Evolutionary conservation across 192 early-diverging fungal species (phyloP), one percentile per base, ranked within the genome.

Genomic region (Rhizophagus clarus): DNA sequence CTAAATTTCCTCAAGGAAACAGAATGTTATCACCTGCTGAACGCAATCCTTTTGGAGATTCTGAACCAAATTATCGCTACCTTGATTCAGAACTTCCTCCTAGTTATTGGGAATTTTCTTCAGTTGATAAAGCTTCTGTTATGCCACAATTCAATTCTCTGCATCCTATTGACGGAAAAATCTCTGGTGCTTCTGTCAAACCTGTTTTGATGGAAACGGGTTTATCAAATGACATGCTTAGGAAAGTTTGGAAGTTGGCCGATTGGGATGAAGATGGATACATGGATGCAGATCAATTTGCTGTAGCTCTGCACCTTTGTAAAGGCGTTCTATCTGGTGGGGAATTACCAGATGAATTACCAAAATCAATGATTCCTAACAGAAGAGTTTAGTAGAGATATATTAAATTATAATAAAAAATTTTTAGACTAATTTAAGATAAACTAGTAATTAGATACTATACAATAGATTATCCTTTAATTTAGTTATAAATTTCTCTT

Each of bases 201-300:
- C 90, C 92, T 11, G 79, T 89, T 28, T 79, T 96, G 26, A 85
- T 90, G 31, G 87, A 91, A 29, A 88, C 90, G 8, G 95, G 94
- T 14, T 78, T 96, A 29, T 85, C 92, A 4, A 90, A 86, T 34
- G 87, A 90, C 40, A 64, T 87, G 22, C 82, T 96, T 64, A 89
- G 91, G 32, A 90, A 94, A 73, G 85, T 96, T 10, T 96, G 95
- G 94, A 82, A 86, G 60, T 79, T 92, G 37, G 88, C 93, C 24
- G 94, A 96, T 75, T 95, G 94, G 93, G 92, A 93, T 74, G 79
- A 82, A 26, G 91, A 93, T 75, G 95, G 95, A n/a, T 94, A 94
- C 69, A 83, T 96, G 80, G 94, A 95, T 70, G 74, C 87, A 61
- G 95, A 96, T 73, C 93, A 96, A 85, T 96, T 96, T 82, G 87